Conservation (phyloP, 2,329 filamentous ascomycete species). For the Colletotrichum brevisporum region DNA sequence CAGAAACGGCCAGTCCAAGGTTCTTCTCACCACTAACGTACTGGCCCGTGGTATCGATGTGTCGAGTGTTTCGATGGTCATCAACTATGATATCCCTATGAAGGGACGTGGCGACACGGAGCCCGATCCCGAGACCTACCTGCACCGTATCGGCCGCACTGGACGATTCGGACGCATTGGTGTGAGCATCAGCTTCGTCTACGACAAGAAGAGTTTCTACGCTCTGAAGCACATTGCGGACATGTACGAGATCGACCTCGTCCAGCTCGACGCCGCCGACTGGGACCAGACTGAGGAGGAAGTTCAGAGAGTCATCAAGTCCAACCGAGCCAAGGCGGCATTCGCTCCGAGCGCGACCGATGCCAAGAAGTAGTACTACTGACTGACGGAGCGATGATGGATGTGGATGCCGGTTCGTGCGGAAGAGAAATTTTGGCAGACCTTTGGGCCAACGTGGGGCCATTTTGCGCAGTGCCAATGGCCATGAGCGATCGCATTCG, state of each 20-base stretch:
- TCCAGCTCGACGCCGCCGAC: constrained; percentile 85
- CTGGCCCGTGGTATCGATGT: constrained; percentile 94
- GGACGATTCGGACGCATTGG: constrained; percentile 97
- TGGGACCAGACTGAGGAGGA: constrained; percentile 91
- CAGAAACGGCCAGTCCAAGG: constrained; percentile 88
- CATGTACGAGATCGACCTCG: constrained; percentile 85
- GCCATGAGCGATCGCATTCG: constrained; percentile 13
- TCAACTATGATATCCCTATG: constrained; percentile 94
- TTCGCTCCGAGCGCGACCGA: constrained; percentile 64
- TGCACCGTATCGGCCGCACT: constrained; percentile 97
- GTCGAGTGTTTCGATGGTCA: constrained; percentile 94
- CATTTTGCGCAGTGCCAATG: constrained; percentile 16
- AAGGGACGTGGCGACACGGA: constrained; percentile 82
- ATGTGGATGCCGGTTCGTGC: constrained; percentile 1
- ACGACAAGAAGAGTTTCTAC: constrained; percentile 84
- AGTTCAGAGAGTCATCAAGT: constrained; percentile 86
- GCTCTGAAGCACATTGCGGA: constrained; percentile 85
- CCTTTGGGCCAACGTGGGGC: constrained; percentile 3
- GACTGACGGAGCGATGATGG: background rate
- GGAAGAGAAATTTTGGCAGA: background rate
- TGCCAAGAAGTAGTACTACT: constrained; percentile 35
- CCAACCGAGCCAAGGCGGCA: constrained; percentile 70
- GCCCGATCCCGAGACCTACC: constrained; percentile 94
- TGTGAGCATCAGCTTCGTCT: constrained; percentile 95
- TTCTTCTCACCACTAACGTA: constrained; percentile 98